A percentile compares a stretch with the other conserved stretches of the same genome.
Evolutionary conservation across 176 grass and related monocot genomes (phyloP).

Genomic region (Ampelocalamus luodianensis): DNA sequence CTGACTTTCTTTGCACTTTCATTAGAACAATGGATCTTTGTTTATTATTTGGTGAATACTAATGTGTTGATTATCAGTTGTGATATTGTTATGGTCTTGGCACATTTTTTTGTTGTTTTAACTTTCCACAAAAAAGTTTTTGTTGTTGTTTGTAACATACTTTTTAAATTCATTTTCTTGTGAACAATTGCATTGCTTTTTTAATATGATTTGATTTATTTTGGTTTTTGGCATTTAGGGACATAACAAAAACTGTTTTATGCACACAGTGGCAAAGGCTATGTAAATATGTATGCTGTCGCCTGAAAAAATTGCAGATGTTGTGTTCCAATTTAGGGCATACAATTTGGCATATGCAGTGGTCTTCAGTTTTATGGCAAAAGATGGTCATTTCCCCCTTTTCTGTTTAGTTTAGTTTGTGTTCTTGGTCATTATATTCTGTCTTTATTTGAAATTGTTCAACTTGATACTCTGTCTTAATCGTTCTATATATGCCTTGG

Average conservation of each 20-base stretch:
- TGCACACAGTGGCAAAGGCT: neutral
- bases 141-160: neutral
- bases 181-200: neutral
- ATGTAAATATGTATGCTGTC: neutral
- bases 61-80: neutral
- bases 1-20: neutral
- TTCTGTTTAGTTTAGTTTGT: constrained; percentile 13
- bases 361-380: neutral
- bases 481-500: neutral
- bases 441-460: constrained; percentile 3
- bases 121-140: neutral
- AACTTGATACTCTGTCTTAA: constrained; percentile 4
- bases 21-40: neutral
- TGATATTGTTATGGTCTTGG: neutral
- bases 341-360: neutral
- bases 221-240: neutral
- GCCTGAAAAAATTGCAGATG: neutral
- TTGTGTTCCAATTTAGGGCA: constrained; percentile 20
- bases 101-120: neutral
- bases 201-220: neutral
- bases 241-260: neutral
- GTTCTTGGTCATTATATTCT: neutral
- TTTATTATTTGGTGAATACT: neutral
- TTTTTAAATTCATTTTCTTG: neutral
- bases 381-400: neutral